Base-by-base conservation (phyloP, 116 monocot genomes). In the Cymodocea nodosa region DNA sequence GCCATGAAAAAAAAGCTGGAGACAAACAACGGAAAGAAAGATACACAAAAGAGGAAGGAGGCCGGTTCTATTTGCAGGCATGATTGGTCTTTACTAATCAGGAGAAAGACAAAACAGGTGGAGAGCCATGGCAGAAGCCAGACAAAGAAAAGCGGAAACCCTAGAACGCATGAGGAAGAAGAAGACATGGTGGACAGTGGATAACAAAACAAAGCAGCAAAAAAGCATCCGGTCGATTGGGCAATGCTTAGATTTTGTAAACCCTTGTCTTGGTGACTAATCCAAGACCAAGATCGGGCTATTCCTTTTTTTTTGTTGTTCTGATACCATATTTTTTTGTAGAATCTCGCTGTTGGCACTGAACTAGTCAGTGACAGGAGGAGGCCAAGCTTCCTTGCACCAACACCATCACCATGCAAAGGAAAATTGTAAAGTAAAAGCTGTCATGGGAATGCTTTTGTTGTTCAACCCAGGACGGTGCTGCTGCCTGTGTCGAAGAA, bases 41-140 rank as follows among this genome's bases (percentile, higher is more conserved):
- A n/a, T n/a, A n/a, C n/a, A n/a, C n/a, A n/a, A n/a, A 54, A 54
- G 54, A 54, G 11, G 20, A 54, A 20, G 14, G 54, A 30, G 54
- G 15, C 3, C 54, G 17, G 3, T 54, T 4, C 0, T n/a, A n/a
- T 54, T 54, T 12, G 16, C 54, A 54, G 20, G 44, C 2, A 44
- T 44, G 44, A 6, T 44, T 6, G 6, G 44, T 44, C 20, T 54
- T 17, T 18, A 5, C 16, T n/a, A 3, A 16, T 54, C 39, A 48
- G 49, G 15, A 69, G 49, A 69, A 69, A 50, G 59, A 69, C 44
- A 59, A 69, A 52, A 16, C 20, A 15, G 20, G 6, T 4, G 6
- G n/a, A 54, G 30, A 30, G 30, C 30, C 30, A 1, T 30, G 30
- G 16, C 20, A 17, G 20, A 54, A 54, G 5, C 5, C 5, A 18